Base-by-base conservation (phyloP, 345 rosid species). In the Citrus reticulata region DNA sequence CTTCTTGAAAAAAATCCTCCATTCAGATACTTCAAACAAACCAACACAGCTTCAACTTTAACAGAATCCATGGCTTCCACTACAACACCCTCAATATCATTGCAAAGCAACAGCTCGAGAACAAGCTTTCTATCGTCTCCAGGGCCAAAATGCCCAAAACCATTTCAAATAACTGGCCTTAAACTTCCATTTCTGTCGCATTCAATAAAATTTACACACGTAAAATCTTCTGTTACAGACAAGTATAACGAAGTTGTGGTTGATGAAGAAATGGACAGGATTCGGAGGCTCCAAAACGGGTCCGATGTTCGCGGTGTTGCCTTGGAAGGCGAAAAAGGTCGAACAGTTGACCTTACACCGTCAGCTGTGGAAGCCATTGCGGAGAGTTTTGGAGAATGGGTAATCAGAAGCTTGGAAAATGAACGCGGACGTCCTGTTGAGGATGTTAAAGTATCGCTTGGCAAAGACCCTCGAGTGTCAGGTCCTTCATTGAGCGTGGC, bases 241-340 rank as follows among this genome's bases (percentile, higher is more conserved):
- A 91, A 84, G 66, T 74, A 85, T 55, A 78, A 83, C 62, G 86
- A 86, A 74, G 86, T 79, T 37, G 81, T 86, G 54, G 37, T 86
- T 0, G 91, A 92, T 22, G 99, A 95, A 39, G 99, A 92, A 35
- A 89, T 88, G 86, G 97, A 92, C 78, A 86, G 74, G 86, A 90
- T 95, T 9, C 82, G 91, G 76, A 85, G 98, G 84, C 92, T 95
- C 35, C 98, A 93, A 77, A 93, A 92, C 39, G 98, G 99, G 39
- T 92, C 96, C 0, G 99, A 95, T 9, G 95, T 95, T 76, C 90
- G 99, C 0, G 99, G 98, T 37, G 92, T 95, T n/a, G 98, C 98
- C 2, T 30, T 93, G 83, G 92, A 90, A 69, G 97, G 97, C 0
- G 98, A 92, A 87, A 91, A 89, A 85, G 95, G 97, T 20, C 82